Base-by-base conservation (phyloP, 768 basidiomycete genomes). In the Trametes coccinea region DNA sequence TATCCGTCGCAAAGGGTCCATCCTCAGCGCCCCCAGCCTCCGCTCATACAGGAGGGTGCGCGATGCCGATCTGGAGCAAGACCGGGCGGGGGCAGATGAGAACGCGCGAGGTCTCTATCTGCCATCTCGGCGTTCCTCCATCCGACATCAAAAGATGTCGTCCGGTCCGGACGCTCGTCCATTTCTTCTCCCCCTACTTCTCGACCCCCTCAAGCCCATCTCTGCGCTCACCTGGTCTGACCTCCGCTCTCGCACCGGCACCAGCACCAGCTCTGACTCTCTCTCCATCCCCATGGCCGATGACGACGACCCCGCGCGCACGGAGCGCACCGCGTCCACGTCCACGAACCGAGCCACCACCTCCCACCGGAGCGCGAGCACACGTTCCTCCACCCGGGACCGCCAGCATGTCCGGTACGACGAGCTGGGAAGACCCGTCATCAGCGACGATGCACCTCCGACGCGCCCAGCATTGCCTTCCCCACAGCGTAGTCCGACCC, bases 191-290 rank as follows among this genome's bases (percentile, higher is more conserved):
- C 69, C 69, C 46, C 62, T 70, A 53, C 60, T 63, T 54, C 62
- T 63, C 47, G 56, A 59, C 56, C 62, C 61, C 57, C 62, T 70
- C 57, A 59, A 59, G 47, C 66, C 66, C 40, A 55, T 69, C 58
- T 72, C 71, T 56, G 66, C 68, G 39, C 66, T 72, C 56, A 67
- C 67, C 54, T 71, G 69, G 69, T 69, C 69, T 17, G 69, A 66
- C 60, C 51, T 69, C 51, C 68, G 61, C 47, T 67, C 68, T 47
- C 62, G 62, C 56, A 59, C 66, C 14, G 64, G 58, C 37, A 63
- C 67, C 40, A 62, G 68, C 41, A 41, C 62, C 34, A 67, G 63
- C 58, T 52, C 53, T 40, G 59, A 51, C 44, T 57, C 60, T 7
- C 33, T 55, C 43, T 53, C 52, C 22, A 29, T 52, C 56, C 17